A percentile compares a stretch with the other conserved stretches of the same genome.
Evolutionary conservation across 805 yeast species (phyloP).

Genomic region (Metschnikowia similis): DNA sequence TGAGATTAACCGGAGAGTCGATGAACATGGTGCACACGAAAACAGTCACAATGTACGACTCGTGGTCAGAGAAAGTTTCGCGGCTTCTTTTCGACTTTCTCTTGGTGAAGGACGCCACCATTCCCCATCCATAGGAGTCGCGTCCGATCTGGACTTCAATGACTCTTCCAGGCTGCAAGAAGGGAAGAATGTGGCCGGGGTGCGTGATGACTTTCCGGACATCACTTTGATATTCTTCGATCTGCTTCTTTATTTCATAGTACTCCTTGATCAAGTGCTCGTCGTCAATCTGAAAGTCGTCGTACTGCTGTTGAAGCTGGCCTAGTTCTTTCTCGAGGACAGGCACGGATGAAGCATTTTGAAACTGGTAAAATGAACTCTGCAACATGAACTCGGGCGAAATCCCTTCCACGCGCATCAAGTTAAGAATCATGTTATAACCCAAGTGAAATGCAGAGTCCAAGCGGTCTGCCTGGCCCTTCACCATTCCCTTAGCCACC

Average conservation of each 20-base stretch:
- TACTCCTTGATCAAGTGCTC: slow-evolving; percentile 73
- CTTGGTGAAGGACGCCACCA: slow-evolving; percentile 72
- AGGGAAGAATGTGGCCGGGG: slow-evolving; percentile 81
- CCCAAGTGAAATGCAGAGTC: slow-evolving; percentile 98
- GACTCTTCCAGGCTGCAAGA: slow-evolving; percentile 85
- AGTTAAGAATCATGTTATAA: slow-evolving; percentile 92
- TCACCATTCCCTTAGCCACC: slow-evolving; percentile 98
- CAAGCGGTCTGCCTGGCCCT: slow-evolving; percentile 95
- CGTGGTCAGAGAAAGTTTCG: slow-evolving; percentile 72
- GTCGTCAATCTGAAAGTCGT: slow-evolving; percentile 60
- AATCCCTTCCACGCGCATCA: slow-evolving; percentile 96
- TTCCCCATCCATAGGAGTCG: slow-evolving; percentile 93
- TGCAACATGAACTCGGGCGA: slow-evolving; percentile 97
- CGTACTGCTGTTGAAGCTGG: slow-evolving; percentile 48
- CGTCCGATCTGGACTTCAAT: slow-evolving; percentile 59
- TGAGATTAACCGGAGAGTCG: slow-evolving; percentile 79
- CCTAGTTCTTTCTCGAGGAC: slow-evolving; percentile 62
- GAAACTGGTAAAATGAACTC: slow-evolving; percentile 91
- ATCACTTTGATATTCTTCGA: slow-evolving; percentile 68
- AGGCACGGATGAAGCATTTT: slow-evolving; percentile 89
- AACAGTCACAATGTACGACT: slow-evolving; percentile 83
- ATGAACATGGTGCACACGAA: slow-evolving; percentile 71
- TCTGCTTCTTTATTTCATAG: slow-evolving; percentile 72
- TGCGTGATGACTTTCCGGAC: slow-evolving; percentile 80
- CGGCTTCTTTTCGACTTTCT: slow-evolving; percentile 61